These are phyloP conservation scores for Sapria himalayana DNA, from an alignment of 345 rosid species.

Conservation along the genomic window DNA sequence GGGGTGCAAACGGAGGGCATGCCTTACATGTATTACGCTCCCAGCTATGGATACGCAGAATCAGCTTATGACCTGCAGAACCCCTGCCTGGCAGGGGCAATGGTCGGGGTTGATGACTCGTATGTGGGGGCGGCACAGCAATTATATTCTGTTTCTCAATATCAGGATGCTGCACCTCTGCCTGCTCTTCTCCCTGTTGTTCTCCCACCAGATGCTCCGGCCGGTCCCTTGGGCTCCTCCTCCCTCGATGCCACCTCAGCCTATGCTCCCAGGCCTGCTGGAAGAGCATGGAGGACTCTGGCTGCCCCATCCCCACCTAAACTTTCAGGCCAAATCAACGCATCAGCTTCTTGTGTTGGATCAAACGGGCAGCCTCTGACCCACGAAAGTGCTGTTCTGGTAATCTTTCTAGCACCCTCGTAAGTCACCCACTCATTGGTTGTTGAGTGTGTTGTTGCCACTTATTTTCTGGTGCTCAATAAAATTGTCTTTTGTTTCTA, in stretches of 20 bases:
- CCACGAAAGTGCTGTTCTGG: conserved; percentile 22
- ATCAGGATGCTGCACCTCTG: conserved; percentile 35
- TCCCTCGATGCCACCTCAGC: conserved; percentile 24
- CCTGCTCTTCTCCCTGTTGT: conserved; percentile 37
- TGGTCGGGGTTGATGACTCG: conserved; percentile 41
- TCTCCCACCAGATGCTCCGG: conserved; percentile 33
- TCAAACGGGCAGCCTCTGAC: conserved; percentile 19
- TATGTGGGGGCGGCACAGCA: conserved; percentile 44
- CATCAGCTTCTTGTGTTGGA: conserved; percentile 33
- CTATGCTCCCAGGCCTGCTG: conserved; percentile 18
- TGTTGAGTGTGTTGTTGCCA: no score
- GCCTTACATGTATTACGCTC: conserved; percentile 68
- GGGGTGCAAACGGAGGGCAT: conserved; percentile 55
- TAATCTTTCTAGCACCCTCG: conserved; percentile 10
- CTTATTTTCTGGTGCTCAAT: no score
- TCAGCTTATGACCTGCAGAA: conserved; percentile 81
- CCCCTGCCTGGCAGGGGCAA: conserved; percentile 77
- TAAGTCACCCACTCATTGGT: no score
- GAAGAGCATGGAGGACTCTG: no score
- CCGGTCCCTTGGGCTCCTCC: conserved; percentile 28
- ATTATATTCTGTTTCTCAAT: conserved; percentile 37
- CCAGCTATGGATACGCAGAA: conserved; percentile 68
- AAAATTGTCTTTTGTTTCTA: no score
- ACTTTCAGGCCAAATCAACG: conserved; percentile 17
- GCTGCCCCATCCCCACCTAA: no score